These are phyloP conservation scores for Penicillium expansum DNA, from an alignment of 2,329 filamentous ascomycete genomes.

Conservation along the genomic window DNA sequence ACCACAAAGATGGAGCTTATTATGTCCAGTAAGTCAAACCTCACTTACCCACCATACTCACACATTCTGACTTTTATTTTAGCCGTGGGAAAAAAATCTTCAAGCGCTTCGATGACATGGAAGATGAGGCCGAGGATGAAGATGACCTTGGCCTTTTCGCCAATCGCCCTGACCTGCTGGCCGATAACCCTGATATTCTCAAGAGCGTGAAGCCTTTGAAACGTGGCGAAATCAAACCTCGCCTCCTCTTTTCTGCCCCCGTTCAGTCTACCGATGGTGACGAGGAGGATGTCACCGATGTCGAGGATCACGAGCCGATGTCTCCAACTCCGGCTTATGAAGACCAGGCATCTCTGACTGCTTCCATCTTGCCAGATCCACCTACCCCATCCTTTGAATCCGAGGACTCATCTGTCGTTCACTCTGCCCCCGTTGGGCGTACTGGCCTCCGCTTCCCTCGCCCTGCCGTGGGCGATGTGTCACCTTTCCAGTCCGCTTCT, in stretches of 20 bases:
- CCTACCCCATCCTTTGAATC: background rate
- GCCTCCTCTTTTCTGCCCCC: slow-evolving; percentile 55
- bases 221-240: slow-evolving; percentile 58
- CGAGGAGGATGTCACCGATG: slow-evolving; percentile 56
- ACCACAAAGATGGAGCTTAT: background rate
- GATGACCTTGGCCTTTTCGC: slow-evolving; percentile 44
- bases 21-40: slow-evolving; percentile 29
- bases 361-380: slow-evolving; percentile 2
- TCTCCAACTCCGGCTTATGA: slow-evolving; percentile 8
- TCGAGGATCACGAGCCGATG: slow-evolving; percentile 42
- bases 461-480: background rate
- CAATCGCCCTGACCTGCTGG: slow-evolving; percentile 39
- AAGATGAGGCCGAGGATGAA: slow-evolving; percentile 43
- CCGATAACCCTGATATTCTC: slow-evolving; percentile 24
- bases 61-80: slow-evolving; percentile 25
- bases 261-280: slow-evolving; percentile 33
- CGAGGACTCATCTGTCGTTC: background rate
- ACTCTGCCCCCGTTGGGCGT: background rate
- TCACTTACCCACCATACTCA: slow-evolving; percentile 1
- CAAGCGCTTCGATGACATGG: slow-evolving; percentile 50
- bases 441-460: background rate
- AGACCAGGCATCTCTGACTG: background rate
- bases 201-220: slow-evolving; percentile 50
- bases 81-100: slow-evolving; percentile 63
- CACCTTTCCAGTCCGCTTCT: background rate